A percentile compares a stretch with the other conserved stretches of the same genome.
Evolutionary conservation across 306 rosid genomes (phyloP).

Genomic region (Echinosophora koreensis): DNA sequence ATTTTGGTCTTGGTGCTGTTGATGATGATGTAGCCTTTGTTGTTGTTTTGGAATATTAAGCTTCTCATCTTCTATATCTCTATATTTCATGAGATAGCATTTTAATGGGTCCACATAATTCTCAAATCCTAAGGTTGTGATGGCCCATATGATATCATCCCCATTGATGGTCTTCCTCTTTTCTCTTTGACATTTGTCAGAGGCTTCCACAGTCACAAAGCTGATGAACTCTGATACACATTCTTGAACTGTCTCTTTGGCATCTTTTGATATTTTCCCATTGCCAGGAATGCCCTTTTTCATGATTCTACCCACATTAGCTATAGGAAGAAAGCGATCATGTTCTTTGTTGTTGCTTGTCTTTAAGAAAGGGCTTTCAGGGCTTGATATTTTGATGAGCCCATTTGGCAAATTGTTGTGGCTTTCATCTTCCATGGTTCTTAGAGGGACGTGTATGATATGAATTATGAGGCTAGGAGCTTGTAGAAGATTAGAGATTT

Average conservation of each 20-base stretch:
- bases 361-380: constrained; percentile 58
- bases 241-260: constrained; percentile 72
- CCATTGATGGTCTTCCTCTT: constrained; percentile 74
- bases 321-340: constrained; percentile 78
- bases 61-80: constrained; percentile 71
- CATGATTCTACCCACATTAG: constrained; percentile 77
- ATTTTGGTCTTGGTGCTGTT: constrained; percentile 43
- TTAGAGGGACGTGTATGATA: constrained; percentile 25
- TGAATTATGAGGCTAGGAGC: neutral
- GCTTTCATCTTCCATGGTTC: constrained; percentile 58
- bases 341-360: constrained; percentile 58
- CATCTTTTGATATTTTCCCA: constrained; percentile 77
- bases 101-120: constrained; percentile 63
- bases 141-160: constrained; percentile 72
- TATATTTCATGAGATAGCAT: constrained; percentile 64
- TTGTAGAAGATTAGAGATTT: constrained; percentile 38
- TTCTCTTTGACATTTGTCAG: constrained; percentile 69
- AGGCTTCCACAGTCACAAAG: constrained; percentile 72
- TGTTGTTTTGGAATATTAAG: constrained; percentile 66
- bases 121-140: constrained; percentile 68
- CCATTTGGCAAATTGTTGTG: constrained; percentile 54
- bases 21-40: constrained; percentile 40
- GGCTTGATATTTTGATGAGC: constrained; percentile 50
- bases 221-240: constrained; percentile 77
- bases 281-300: constrained; percentile 64